Percentiles rank a stretch among this genome's conserved stretches.
phyloP scores from a whole-genome alignment of 192 early-diverging fungal genomes.

The Podila minutissima region DNA sequence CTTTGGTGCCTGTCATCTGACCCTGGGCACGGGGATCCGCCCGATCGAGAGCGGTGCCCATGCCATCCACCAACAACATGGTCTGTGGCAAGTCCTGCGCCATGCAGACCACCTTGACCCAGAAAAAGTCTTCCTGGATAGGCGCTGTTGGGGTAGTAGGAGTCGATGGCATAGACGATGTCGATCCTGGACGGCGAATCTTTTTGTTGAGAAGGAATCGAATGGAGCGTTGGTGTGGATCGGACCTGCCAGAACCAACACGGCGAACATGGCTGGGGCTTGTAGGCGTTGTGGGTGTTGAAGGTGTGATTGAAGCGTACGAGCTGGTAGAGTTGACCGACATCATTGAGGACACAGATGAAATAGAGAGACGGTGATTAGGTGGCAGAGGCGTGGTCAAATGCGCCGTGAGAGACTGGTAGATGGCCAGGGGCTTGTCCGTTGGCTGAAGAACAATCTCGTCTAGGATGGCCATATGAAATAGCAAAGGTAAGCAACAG shows the following conservation, averaged over 20 bases:
- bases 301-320: slow-evolving; percentile 20
- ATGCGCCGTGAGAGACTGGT: slow-evolving; percentile 60
- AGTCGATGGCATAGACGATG: slow-evolving; percentile 28
- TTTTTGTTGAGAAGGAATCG: slow-evolving; percentile 62
- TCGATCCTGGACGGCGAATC: slow-evolving; percentile 43
- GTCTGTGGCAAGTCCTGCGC: slow-evolving; percentile 24
- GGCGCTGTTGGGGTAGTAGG: slow-evolving; percentile 41
- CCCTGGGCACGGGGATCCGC: slow-evolving; percentile 22
- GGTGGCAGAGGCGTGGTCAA: slow-evolving; percentile 62
- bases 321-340: slow-evolving; percentile 43
- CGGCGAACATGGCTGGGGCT: slow-evolving; percentile 39
- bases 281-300: slow-evolving; percentile 22
- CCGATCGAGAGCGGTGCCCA: slow-evolving; percentile 23
- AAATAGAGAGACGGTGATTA: slow-evolving; percentile 52
- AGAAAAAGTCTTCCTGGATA: slow-evolving; percentile 42
- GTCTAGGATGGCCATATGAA: slow-evolving; percentile 37
- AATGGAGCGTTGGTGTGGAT: slow-evolving; percentile 46
- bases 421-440: slow-evolving; percentile 65
- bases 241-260: slow-evolving; percentile 27
- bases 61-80: slow-evolving; percentile 35
- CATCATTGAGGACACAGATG: slow-evolving; percentile 55
- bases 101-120: slow-evolving; percentile 42
- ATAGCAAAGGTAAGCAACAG: not conserved
- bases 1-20: slow-evolving; percentile 21
- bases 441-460: slow-evolving; percentile 56